These are phyloP conservation scores for Orobanche coerulescens DNA, from an alignment of 257 asterid genomes.

Conservation along the genomic window DNA sequence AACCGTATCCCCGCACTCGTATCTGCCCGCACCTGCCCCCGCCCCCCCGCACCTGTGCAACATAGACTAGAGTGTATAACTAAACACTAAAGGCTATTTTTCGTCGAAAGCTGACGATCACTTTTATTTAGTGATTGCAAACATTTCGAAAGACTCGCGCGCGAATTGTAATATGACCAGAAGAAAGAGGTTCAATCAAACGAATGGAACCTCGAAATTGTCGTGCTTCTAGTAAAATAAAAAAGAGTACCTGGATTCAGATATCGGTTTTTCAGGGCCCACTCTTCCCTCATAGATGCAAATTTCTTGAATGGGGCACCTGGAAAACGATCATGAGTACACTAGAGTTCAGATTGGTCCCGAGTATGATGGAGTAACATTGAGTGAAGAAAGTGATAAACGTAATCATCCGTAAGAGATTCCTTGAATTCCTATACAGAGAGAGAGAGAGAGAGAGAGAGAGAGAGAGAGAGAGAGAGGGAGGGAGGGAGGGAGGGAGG, in stretches of 20 bases:
- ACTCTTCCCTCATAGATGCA: constrained; percentile 66
- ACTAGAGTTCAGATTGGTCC: constrained; percentile 4
- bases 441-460: no score
- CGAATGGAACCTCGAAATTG: neutral
- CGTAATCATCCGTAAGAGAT: neutral
- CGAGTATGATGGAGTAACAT: neutral
- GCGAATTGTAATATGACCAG: no score
- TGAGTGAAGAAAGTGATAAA: neutral
- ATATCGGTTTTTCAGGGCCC: constrained; percentile 88
- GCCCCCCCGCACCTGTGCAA: no score
- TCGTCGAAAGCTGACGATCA: no score
- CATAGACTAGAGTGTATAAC: no score
- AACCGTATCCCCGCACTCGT: no score
- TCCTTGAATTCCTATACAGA: neutral
- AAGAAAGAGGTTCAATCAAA: neutral
- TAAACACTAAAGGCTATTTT: no score
- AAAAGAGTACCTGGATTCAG: constrained; percentile 65
- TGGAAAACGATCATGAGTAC: constrained; percentile 23
- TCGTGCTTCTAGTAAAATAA: neutral
- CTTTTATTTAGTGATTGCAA: no score
- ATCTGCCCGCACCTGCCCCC: no score
- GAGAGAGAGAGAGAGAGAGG: no score
- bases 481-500: no score
- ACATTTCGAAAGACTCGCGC: no score
- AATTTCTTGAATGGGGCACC: constrained; percentile 93